A percentile compares a stretch with the other conserved stretches of the same genome.
These are phyloP conservation scores for Citropsis articulata DNA, from an alignment of 345 rosid species.

Conservation along the genomic window DNA sequence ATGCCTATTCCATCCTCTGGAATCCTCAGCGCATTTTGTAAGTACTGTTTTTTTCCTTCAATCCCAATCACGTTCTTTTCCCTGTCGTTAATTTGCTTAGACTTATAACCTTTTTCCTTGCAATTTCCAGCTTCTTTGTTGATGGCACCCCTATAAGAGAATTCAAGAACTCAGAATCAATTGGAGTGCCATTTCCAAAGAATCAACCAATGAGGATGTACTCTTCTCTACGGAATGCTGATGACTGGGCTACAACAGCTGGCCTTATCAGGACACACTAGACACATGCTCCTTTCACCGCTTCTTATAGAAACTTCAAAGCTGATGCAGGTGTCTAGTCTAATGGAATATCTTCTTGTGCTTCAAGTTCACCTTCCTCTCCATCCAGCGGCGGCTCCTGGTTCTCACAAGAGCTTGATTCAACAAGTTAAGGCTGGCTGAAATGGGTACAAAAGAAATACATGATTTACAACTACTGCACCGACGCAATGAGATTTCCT, in stretches of 20 bases:
- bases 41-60: constrained; percentile 11
- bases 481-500: too few species aligned
- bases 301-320: constrained; percentile 43
- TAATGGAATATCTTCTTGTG: constrained; percentile 27
- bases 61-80: background rate
- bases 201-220: constrained; percentile 58
- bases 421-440: too few species aligned
- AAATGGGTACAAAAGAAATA: too few species aligned
- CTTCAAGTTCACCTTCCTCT: constrained; percentile 10
- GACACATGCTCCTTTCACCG: constrained; percentile 54
- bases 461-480: too few species aligned
- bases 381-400: too few species aligned
- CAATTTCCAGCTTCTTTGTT: constrained; percentile 42
- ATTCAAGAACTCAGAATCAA: constrained; percentile 50
- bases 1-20: too few species aligned
- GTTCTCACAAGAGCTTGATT: too few species aligned
- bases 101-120: background rate
- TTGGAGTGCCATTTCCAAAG: constrained; percentile 51
- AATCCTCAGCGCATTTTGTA: constrained; percentile 38
- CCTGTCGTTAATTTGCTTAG: background rate
- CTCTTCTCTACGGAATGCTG: constrained; percentile 67
- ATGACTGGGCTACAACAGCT: constrained; percentile 75
- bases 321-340: constrained; percentile 34
- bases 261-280: constrained; percentile 67
- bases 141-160: constrained; percentile 67